Percentiles rank a stretch among this genome's conserved stretches.
Evolutionary conservation across 208 protist genomes (phyloP).

Genomic region (Acanthamoeba triangularis): DNA sequence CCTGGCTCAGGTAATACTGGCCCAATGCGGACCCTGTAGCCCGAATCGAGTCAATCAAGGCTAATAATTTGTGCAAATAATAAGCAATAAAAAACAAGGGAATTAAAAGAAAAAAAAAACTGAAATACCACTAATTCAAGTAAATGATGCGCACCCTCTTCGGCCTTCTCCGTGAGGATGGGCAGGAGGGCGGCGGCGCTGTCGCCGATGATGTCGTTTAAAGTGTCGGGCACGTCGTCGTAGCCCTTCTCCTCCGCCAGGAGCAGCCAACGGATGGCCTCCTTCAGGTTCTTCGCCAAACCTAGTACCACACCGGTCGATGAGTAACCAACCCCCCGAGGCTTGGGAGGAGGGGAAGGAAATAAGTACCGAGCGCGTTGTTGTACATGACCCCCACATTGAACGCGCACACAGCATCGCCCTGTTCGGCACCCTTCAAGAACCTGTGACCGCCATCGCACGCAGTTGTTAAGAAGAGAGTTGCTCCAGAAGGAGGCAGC

Average conservation of each 20-base stretch:
- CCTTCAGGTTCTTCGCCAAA: not conserved
- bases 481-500: not conserved
- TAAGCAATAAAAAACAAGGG: too few species aligned
- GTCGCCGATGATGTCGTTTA: not conserved
- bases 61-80: not conserved
- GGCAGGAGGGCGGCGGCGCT: not conserved
- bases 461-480: not conserved
- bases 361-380: not conserved
- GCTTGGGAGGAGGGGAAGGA: not conserved
- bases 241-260: conserved; percentile 36
- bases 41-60: not conserved
- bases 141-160: not conserved
- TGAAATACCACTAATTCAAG: too few species aligned
- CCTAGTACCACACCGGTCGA: not conserved
- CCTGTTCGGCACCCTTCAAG: conserved; percentile 4
- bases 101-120: too few species aligned
- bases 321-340: too few species aligned
- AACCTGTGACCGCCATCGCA: not conserved
- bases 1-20: not conserved
- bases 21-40: not conserved
- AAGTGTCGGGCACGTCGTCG: conserved; percentile 7
- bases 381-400: conserved; percentile 32
- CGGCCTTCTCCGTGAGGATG: not conserved
- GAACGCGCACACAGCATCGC: conserved; percentile 32
- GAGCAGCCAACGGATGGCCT: conserved; percentile 26